Base-by-base conservation (phyloP, 768 basidiomycete species). In the Termitomyces sp. region DNA sequence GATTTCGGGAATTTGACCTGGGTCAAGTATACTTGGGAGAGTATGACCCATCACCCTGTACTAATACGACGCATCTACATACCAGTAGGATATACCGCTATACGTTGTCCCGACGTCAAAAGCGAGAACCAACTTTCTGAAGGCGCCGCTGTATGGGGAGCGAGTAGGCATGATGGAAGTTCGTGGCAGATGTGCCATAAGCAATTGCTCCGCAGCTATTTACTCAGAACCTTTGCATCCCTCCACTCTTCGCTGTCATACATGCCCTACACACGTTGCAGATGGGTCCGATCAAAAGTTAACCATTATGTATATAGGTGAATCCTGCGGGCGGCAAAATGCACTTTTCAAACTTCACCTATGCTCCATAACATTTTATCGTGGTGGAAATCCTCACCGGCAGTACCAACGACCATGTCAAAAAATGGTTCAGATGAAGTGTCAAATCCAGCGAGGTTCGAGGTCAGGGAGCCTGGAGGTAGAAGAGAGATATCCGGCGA, bases 21-120 rank as follows among this genome's bases (percentile, higher is more conserved):
- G 74, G 46, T 75, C 74, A 18, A 82, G 71, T 52, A 82, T 67
- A 55, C 70, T 75, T 7, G 32, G 44, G 1, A 9, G 7, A 1
- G 15, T 52, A 16, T n/a, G 24, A 4, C 12, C 9, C 1, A 51
- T 22, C 20, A 33, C 24, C 3, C 11, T 20, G 33, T 45, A 18
- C 46, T 24, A 13, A 36, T 6, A 12, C 9, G 35, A 32, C 8
- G 35, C 9, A 59, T 13, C 6, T 2, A 46, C 56, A 18, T 44
- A 72, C 73, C 70, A 68, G 61, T 84, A 84, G 0, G 79, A 80
- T 9, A 84, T 72, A 4, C 81, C 81, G 38, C 82, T 83, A 51
- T 70, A 82, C 2, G 81, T 84, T 1, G 80, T 84, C 8, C 84
- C 84, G 2, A 84, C 68, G 58, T 85, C 84, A 40, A 85, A 80